Evolutionary conservation across 2,329 filamentous ascomycete genomes (phyloP).

Genomic region (Alternaria sp.): DNA sequence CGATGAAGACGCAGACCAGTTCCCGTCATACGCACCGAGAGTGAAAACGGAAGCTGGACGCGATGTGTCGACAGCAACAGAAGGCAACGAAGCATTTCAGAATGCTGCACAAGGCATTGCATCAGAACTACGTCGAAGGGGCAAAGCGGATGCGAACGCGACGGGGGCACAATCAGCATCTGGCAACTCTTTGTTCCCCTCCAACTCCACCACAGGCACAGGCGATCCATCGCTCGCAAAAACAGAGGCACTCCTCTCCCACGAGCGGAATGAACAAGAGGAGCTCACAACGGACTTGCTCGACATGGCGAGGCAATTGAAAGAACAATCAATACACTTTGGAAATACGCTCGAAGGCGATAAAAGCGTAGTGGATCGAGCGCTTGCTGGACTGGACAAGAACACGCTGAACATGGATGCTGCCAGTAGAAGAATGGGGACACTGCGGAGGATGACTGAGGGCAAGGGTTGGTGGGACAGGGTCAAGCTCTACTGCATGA

Average conservation of each 20-base stretch:
- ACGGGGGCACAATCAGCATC: conserved; percentile 38
- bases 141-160: conserved; percentile 32
- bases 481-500: conserved; percentile 83
- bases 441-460: conserved; percentile 80
- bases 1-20: conserved; percentile 55
- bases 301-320: conserved; percentile 78
- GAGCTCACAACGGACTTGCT: conserved; percentile 82
- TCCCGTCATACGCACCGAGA: conserved; percentile 55
- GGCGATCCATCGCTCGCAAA: conserved; percentile 41
- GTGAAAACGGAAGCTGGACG: conserved; percentile 44
- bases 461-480: conserved; percentile 87
- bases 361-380: conserved; percentile 74
- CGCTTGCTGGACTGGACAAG: conserved; percentile 77
- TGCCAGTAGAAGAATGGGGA: conserved; percentile 79
- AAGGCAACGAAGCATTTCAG: conserved; percentile 46
- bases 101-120: conserved; percentile 47
- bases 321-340: conserved; percentile 76
- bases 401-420: conserved; percentile 79
- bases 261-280: conserved; percentile 84
- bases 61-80: conserved; percentile 40
- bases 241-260: conserved; percentile 74
- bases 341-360: conserved; percentile 75
- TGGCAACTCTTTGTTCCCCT: conserved; percentile 55
- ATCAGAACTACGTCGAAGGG: conserved; percentile 47
- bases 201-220: conserved; percentile 39